Evolutionary conservation across 306 rosid species (phyloP).

Genomic region (Casuarina glauca): DNA sequence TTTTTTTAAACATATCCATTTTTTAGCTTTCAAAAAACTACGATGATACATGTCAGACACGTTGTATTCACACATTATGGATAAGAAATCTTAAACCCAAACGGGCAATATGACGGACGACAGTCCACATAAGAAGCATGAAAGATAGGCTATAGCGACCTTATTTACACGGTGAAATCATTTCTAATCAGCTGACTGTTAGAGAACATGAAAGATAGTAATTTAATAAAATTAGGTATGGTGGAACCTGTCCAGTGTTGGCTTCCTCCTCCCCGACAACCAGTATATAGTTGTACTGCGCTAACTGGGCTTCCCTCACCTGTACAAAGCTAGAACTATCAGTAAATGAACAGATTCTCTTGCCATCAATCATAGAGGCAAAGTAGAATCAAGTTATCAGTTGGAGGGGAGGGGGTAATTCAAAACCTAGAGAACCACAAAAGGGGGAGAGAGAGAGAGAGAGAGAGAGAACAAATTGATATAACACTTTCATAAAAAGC

Average conservation of each 20-base stretch:
- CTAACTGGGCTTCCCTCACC: slow-evolving; percentile 92
- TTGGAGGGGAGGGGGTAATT: background rate
- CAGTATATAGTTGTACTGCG: slow-evolving; percentile 81
- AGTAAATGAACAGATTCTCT: slow-evolving; percentile 22
- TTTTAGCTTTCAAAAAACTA: too few relatives aligned
- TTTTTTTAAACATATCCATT: too few relatives aligned
- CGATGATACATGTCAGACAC: background rate
- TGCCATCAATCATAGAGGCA: background rate
- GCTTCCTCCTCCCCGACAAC: slow-evolving; percentile 97
- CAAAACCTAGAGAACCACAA: background rate
- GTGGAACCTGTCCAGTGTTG: slow-evolving; percentile 77
- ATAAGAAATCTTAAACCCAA: too few relatives aligned
- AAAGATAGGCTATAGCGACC: background rate
- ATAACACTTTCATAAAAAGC: background rate
- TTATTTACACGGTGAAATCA: background rate
- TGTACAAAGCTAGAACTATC: slow-evolving; percentile 36
- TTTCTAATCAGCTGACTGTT: background rate
- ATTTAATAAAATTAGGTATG: background rate
- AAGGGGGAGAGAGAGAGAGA: background rate
- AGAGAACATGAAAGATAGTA: background rate
- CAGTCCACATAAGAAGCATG: background rate
- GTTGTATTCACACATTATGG: background rate
- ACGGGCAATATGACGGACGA: too few relatives aligned
- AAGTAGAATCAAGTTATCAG: background rate
- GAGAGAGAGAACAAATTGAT: background rate